phyloP scores from a whole-genome alignment of 2,329 filamentous ascomycete species.

The Parasarocladium wereldwijsianum region DNA sequence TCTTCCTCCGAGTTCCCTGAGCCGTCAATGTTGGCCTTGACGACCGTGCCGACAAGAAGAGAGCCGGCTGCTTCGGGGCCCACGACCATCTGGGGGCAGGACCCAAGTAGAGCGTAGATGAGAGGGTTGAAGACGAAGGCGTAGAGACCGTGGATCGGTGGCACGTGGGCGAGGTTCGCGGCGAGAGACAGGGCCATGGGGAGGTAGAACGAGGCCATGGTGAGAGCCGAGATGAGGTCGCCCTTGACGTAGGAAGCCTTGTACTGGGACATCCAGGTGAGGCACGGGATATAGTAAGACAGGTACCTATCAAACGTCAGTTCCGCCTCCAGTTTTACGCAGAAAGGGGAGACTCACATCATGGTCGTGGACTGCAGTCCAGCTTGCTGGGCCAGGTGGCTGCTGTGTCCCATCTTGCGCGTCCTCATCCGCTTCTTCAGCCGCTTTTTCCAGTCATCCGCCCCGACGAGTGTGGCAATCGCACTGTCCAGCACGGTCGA shows the following conservation, averaged over 20 bases:
- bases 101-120: slow-evolving; percentile 81
- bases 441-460: slow-evolving; percentile 31
- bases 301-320: slow-evolving; percentile 49
- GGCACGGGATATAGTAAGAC: slow-evolving; percentile 80
- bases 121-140: slow-evolving; percentile 86
- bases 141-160: slow-evolving; percentile 87
- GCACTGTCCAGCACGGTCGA: slow-evolving; percentile 24
- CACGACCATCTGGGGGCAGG: slow-evolving; percentile 83
- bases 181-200: slow-evolving; percentile 93
- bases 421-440: slow-evolving; percentile 37
- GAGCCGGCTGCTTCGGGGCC: slow-evolving; percentile 92
- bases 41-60: slow-evolving; percentile 73
- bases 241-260: slow-evolving; percentile 67
- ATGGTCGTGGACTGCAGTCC: slow-evolving; percentile 57
- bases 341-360: slow-evolving; percentile 44
- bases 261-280: slow-evolving; percentile 87
- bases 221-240: slow-evolving; percentile 76
- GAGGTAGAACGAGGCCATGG: slow-evolving; percentile 97
- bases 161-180: slow-evolving; percentile 81
- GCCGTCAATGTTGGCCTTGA: slow-evolving; percentile 60
- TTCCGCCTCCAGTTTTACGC: not conserved
- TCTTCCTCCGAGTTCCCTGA: slow-evolving; percentile 51
- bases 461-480: slow-evolving; percentile 21
- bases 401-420: slow-evolving; percentile 59
- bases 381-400: slow-evolving; percentile 54